Percentiles rank a stretch among this genome's conserved stretches.
Evolutionary conservation across 2,329 filamentous ascomycete species (phyloP).

Genomic region (Neofusicoccum umdonicola): DNA sequence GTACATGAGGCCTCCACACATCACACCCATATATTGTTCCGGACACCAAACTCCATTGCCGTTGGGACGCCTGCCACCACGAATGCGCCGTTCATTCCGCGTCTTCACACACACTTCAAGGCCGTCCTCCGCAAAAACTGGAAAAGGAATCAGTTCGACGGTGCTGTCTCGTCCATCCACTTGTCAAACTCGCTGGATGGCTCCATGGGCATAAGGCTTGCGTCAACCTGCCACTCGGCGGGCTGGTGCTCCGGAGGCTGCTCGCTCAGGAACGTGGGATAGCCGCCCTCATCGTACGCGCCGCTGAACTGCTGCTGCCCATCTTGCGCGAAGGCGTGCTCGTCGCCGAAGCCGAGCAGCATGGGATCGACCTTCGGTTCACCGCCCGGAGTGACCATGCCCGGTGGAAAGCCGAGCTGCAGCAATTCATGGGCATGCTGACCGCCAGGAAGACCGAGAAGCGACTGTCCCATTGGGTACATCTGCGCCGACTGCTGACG

Average conservation of each 20-base stretch:
- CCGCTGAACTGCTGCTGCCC: neutral
- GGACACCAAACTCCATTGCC: neutral
- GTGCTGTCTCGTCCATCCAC: slow-evolving; percentile 38
- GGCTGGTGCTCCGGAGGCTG: slow-evolving; percentile 18
- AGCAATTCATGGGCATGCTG: slow-evolving; percentile 38
- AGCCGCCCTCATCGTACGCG: neutral
- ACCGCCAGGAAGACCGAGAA: slow-evolving; percentile 41
- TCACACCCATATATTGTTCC: neutral
- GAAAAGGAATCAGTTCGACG: neutral
- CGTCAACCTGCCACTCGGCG: slow-evolving; percentile 37
- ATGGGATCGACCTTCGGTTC: slow-evolving; percentile 39
- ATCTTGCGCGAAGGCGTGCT: neutral
- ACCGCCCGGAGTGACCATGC: neutral
- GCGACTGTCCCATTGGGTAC: slow-evolving; percentile 23
- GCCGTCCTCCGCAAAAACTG: neutral
- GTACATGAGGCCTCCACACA: neutral
- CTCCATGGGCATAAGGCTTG: slow-evolving; percentile 36
- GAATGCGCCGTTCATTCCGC: neutral
- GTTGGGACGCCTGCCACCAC: neutral
- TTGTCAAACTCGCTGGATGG: slow-evolving; percentile 47
- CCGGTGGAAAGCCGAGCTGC: slow-evolving; percentile 24
- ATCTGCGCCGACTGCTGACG: neutral
- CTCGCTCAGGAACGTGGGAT: neutral
- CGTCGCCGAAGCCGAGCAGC: slow-evolving; percentile 32
- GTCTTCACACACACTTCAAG: neutral